Evolutionary conservation across 1,284 basidiomycete species (phyloP), one percentile per base, ranked within the genome.

Genomic region (Cutaneotrichosporon daszewskae): DNA sequence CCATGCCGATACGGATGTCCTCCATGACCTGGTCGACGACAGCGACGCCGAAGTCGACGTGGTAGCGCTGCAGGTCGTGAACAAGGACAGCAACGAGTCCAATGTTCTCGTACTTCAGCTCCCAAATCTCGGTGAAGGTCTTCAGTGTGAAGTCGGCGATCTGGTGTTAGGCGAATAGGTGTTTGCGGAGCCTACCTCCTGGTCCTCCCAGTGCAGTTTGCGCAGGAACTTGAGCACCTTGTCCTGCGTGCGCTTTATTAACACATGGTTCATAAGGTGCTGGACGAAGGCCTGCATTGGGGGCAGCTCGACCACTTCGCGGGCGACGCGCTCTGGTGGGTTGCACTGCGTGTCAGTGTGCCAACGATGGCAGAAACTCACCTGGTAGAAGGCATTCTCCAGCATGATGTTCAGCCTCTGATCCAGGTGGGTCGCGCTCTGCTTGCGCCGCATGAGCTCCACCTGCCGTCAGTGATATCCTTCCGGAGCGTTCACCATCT

Each of bases 351-450:
- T 4, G 35, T 43, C 29, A 54, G 45, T 6, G 8, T 17, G 29
- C 31, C 4, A 16, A 26, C 9, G 4, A 24, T 1, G 4, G n/a
- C 13, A 8, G 12, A 6, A 22, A 60, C 72, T 45, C 49, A 87
- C 87, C 77, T 90, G 90, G 66, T 97, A 98, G 69, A 97, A 99
- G 0, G 95, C 95, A 65, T 98, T 98, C 70, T 98, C 95, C 24
- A 99, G 79, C 55, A 97, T 74, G 22, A 97, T 76, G 5, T 84
- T 75, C 59, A 95, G 89, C 11, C 91, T 77, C 60, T 88, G 84
- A 68, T 98, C 92, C 31, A 98, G 80, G 62, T 97, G 89, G 54
- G 87, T 84, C 69, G 88, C 79, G 43, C 77, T 84, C 73, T 96
- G 90, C 72, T 98, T 98, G 37, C 94, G 80, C 45, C 87, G 80